Evolutionary conservation across 176 grass and related monocot genomes (phyloP).

Genomic region (Canna indica): DNA sequence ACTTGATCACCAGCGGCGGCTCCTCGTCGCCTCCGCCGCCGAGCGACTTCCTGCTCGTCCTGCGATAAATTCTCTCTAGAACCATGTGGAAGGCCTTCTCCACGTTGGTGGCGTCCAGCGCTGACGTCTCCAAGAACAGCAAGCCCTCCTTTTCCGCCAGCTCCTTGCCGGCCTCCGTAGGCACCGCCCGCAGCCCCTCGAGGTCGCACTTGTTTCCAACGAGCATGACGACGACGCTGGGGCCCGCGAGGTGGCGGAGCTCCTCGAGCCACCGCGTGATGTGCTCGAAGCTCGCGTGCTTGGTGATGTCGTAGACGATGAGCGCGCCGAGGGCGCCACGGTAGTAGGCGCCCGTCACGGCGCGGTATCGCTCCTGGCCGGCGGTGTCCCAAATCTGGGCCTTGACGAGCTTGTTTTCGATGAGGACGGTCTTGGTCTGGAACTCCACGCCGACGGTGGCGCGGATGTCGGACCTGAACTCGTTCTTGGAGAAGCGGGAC

Average conservation of each 20-base stretch:
- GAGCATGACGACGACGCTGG: slow-evolving; percentile 4
- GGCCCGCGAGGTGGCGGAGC: neutral
- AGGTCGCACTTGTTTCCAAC: slow-evolving; percentile 9
- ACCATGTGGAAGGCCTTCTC: slow-evolving; percentile 12
- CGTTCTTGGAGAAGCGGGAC: slow-evolving; percentile 6
- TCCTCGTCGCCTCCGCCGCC: neutral
- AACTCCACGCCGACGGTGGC: neutral
- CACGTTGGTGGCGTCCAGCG: slow-evolving; percentile 2
- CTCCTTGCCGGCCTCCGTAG: neutral
- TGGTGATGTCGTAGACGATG: slow-evolving; percentile 8
- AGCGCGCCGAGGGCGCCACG: slow-evolving; percentile 1
- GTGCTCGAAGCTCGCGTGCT: slow-evolving; percentile 1
- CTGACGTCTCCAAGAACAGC: slow-evolving; percentile 14
- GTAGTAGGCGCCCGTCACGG: slow-evolving; percentile 5
- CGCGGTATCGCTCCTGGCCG: slow-evolving; percentile 43
- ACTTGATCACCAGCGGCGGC: neutral
- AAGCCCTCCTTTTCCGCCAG: slow-evolving; percentile 7
- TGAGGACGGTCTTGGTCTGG: neutral
- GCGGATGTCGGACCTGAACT: neutral
- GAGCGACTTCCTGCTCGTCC: slow-evolving; percentile 9
- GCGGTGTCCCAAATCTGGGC: slow-evolving; percentile 99
- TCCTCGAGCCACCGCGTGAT: slow-evolving; percentile 2
- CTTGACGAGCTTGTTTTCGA: slow-evolving; percentile 30
- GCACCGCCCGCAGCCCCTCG: slow-evolving; percentile 5
- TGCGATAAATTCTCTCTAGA: neutral